phyloP scores from a whole-genome alignment of 352 stramenopile species.

The Pythium volutum region DNA sequence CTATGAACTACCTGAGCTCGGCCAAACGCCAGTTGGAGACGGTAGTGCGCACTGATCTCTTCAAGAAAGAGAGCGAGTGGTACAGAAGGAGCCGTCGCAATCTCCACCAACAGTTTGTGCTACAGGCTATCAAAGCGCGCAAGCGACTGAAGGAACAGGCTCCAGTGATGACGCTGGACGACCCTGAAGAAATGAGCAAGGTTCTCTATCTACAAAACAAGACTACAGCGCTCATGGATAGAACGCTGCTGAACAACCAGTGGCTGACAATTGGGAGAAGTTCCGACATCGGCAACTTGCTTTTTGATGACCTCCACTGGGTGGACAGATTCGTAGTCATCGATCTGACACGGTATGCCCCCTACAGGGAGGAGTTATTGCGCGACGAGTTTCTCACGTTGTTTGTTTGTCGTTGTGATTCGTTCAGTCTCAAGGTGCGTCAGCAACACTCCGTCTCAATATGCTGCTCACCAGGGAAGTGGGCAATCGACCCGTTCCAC shows the following conservation, averaged over 20 bases:
- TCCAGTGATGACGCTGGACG: not conserved
- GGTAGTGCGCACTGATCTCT: not conserved
- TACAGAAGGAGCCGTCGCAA: not conserved
- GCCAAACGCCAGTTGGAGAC: not conserved
- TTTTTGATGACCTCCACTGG: conserved; percentile 2
- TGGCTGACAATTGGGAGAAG: not conserved
- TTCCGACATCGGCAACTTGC: conserved; percentile 1
- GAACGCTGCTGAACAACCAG: conserved; percentile 4
- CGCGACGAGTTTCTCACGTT: too few relatives aligned
- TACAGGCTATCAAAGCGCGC: not conserved
- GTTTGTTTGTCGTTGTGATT: not conserved
- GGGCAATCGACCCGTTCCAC: conserved; percentile 7
- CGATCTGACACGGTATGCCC: conserved; percentile 1
- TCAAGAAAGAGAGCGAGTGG: not conserved
- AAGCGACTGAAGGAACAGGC: conserved; percentile 1
- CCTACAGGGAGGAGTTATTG: too few relatives aligned
- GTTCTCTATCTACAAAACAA: not conserved
- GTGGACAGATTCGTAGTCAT: not conserved
- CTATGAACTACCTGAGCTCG: not conserved
- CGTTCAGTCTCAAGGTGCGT: not conserved
- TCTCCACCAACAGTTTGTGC: not conserved
- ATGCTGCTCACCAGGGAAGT: conserved; percentile 7
- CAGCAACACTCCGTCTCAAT: conserved; percentile 1
- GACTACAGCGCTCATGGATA: not conserved
- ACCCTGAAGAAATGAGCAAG: conserved; percentile 2